These are phyloP conservation scores for Fusarium concolor DNA, from an alignment of 2,329 filamentous ascomycete species.

Conservation along the genomic window DNA sequence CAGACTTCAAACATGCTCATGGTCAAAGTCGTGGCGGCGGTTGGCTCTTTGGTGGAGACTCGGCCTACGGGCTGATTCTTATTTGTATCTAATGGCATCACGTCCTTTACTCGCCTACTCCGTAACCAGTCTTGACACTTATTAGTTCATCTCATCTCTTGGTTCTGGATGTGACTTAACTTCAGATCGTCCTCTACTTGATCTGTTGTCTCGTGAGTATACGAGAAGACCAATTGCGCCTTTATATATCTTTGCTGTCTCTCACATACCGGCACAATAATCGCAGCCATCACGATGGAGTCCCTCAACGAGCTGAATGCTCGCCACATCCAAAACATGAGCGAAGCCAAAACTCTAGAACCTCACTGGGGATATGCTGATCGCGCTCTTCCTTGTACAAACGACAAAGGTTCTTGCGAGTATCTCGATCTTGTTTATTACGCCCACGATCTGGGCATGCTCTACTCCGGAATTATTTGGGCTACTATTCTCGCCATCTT, in stretches of 20 bases:
- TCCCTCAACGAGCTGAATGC: slow-evolving; percentile 39
- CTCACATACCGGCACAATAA: not conserved
- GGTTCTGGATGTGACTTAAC: slow-evolving; percentile 11
- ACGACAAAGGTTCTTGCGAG: slow-evolving; percentile 60
- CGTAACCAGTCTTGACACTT: not conserved
- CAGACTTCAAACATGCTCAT: slow-evolving; percentile 34
- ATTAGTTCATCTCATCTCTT: slow-evolving; percentile 13
- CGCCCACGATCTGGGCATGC: slow-evolving; percentile 62
- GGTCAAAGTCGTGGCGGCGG: slow-evolving; percentile 2
- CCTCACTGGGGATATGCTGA: slow-evolving; percentile 62
- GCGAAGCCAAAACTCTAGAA: slow-evolving; percentile 50
- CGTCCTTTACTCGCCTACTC: slow-evolving; percentile 19
- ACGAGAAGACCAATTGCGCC: not conserved
- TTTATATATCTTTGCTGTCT: not conserved
- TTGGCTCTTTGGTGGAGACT: slow-evolving; percentile 28
- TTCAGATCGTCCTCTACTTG: slow-evolving; percentile 3
- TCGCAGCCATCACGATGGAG: slow-evolving; percentile 27
- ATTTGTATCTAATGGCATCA: slow-evolving; percentile 43
- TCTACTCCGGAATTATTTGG: slow-evolving; percentile 65
- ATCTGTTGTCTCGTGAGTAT: not conserved
- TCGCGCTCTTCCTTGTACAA: slow-evolving; percentile 59
- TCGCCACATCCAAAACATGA: slow-evolving; percentile 58
- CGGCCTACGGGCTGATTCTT: slow-evolving; percentile 30
- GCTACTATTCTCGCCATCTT: slow-evolving; percentile 58
- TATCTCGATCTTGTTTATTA: slow-evolving; percentile 65